A percentile compares a stretch with the other conserved stretches of the same genome.
Conservation (phyloP, 805 yeast species). For the Monosporozyma solicola region DNA sequence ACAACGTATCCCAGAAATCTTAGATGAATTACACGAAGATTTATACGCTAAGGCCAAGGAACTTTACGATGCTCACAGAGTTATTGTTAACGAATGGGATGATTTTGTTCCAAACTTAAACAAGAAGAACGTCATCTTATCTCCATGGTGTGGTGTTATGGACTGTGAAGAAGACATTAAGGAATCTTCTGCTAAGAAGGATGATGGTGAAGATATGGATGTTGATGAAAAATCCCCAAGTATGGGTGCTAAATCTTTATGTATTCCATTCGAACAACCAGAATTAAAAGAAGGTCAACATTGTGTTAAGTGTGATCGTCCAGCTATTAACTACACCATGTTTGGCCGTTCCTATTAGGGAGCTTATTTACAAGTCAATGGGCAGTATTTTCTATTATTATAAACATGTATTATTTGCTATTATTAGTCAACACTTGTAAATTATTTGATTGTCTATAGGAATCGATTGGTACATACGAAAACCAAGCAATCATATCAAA, state of each 20-base stretch:
- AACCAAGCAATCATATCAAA: not conserved
- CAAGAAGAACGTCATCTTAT: conserved; percentile 76
- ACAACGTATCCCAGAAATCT: conserved; percentile 57
- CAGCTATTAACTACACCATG: conserved; percentile 80
- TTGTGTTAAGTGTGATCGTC: conserved; percentile 76
- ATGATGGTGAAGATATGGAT: conserved; percentile 77
- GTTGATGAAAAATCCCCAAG: conserved; percentile 94
- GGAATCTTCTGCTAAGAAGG: conserved; percentile 71
- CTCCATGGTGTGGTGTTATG: conserved; percentile 96
- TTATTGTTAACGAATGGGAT: conserved; percentile 72
- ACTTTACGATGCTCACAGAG: conserved; percentile 75
- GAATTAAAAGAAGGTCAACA: conserved; percentile 65
- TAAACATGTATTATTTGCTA: not conserved
- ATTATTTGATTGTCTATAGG: not conserved
- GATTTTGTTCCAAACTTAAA: conserved; percentile 91
- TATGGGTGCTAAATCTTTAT: conserved; percentile 98
- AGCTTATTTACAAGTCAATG: not conserved
- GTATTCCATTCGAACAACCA: conserved; percentile 94
- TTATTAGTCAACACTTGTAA: not conserved
- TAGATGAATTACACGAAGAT: conserved; percentile 73
- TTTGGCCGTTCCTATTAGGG: conserved; percentile 92
- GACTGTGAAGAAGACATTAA: conserved; percentile 97
- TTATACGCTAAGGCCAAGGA: conserved; percentile 72
- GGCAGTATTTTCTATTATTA: not conserved
- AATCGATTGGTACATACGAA: not conserved